A percentile compares a stretch with the other conserved stretches of the same genome.
These are phyloP conservation scores for Boletus smithii DNA, from an alignment of 1,284 basidiomycete species.

Conservation along the genomic window DNA sequence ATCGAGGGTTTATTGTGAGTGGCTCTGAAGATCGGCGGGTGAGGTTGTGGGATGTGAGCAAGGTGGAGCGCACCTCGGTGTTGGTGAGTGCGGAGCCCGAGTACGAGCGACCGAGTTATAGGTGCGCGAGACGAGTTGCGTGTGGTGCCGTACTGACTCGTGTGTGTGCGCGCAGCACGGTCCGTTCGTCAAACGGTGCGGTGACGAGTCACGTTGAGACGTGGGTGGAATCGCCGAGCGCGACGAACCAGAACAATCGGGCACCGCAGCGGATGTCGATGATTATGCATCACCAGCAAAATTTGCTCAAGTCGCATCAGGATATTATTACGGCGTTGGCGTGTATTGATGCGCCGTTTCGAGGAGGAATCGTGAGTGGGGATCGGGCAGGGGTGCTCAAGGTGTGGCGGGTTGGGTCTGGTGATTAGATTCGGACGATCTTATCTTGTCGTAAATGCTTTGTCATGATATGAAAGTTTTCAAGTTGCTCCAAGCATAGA, in stretches of 20 bases:
- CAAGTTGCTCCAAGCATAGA: too few species aligned
- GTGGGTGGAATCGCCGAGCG: conserved; percentile 48
- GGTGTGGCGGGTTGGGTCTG: conserved; percentile 71
- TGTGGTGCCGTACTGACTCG: background rate
- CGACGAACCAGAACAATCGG: conserved; percentile 54
- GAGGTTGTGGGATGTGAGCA: conserved; percentile 78
- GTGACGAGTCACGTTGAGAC: conserved; percentile 60
- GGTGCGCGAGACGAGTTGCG: conserved; percentile 41
- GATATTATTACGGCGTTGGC: conserved; percentile 80
- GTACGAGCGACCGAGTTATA: conserved; percentile 64
- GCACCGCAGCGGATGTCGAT: conserved; percentile 72
- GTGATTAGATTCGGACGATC: conserved; percentile 29
- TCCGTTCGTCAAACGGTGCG: conserved; percentile 37
- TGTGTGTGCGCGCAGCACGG: conserved; percentile 30
- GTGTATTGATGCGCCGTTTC: conserved; percentile 84
- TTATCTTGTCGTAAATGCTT: too few species aligned
- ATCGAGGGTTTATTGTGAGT: conserved; percentile 71
- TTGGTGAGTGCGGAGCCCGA: conserved; percentile 71
- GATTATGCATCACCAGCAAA: conserved; percentile 77
- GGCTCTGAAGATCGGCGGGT: conserved; percentile 82
- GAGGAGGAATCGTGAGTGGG: conserved; percentile 82
- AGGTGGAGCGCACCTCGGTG: conserved; percentile 67
- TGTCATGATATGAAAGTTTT: too few species aligned
- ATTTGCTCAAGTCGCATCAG: conserved; percentile 73
- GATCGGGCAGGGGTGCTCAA: conserved; percentile 80